Percentiles rank a stretch among this genome's conserved stretches.
Conservation (phyloP, 139 green algal genomes). For the Chlamydomonas applanata region DNA sequence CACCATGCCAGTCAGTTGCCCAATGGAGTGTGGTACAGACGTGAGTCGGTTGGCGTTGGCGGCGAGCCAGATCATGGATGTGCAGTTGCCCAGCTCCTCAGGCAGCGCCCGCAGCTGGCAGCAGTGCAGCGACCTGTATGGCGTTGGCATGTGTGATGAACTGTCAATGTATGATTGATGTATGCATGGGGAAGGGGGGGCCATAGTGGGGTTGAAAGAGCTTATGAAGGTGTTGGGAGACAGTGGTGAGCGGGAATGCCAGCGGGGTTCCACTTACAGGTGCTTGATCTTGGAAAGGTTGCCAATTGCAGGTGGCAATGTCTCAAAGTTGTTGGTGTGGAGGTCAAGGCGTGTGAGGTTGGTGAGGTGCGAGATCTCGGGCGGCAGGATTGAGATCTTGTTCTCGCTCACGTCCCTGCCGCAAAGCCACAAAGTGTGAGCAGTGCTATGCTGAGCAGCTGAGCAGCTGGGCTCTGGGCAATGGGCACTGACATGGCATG, state of each 20-base stretch:
- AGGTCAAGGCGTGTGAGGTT: constrained; percentile 41
- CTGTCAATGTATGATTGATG: background rate
- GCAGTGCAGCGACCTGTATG: constrained; percentile 39
- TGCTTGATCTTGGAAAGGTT: constrained; percentile 28
- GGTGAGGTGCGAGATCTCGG: constrained; percentile 25
- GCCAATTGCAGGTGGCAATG: constrained; percentile 30
- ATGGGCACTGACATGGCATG: no score
- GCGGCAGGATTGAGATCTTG: constrained; percentile 30
- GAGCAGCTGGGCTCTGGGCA: no score
- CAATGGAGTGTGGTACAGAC: constrained; percentile 28
- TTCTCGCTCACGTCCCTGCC: constrained; percentile 45
- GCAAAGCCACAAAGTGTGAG: no score
- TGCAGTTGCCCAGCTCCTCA: constrained; percentile 24
- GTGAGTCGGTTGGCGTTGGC: constrained; percentile 39
- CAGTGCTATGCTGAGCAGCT: no score
- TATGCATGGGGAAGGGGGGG: background rate
- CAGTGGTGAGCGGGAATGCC: no score
- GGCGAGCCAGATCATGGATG: constrained; percentile 34
- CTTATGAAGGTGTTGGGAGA: background rate
- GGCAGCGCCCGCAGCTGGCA: constrained; percentile 42
- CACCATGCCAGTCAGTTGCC: constrained; percentile 23
- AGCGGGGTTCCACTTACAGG: constrained; percentile 8
- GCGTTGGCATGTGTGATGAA: background rate
- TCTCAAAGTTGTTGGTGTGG: constrained; percentile 38
- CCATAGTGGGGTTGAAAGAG: background rate